These are phyloP conservation scores for Cryomyces minteri DNA, from an alignment of 495 filamentous ascomycete species.

Conservation along the genomic window DNA sequence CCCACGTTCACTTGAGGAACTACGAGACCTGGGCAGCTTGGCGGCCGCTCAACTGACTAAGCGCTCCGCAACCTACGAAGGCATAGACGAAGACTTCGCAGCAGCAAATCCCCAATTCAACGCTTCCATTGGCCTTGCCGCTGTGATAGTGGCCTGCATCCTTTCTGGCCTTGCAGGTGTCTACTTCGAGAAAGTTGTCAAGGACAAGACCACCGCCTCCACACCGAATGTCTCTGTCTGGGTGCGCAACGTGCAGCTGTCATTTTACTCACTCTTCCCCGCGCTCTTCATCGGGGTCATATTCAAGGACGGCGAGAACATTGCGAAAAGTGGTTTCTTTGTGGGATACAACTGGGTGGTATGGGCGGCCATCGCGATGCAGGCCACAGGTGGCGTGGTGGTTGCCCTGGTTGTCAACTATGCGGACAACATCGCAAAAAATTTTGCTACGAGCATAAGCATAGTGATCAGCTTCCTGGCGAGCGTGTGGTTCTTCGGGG, in stretches of 20 bases:
- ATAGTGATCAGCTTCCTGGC: slow-evolving; percentile 70
- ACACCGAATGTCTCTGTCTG: slow-evolving; percentile 38
- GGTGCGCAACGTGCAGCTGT: slow-evolving; percentile 87
- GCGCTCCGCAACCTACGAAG: slow-evolving; percentile 91
- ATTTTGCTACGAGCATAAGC: slow-evolving; percentile 78
- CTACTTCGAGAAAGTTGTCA: slow-evolving; percentile 90
- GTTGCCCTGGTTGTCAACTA: slow-evolving; percentile 74
- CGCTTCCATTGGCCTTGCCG: slow-evolving; percentile 53
- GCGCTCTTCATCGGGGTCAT: slow-evolving; percentile 71
- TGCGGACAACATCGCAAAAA: slow-evolving; percentile 77
- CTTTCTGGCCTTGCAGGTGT: slow-evolving; percentile 74
- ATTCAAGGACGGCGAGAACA: slow-evolving; percentile 67
- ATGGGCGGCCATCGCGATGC: slow-evolving; percentile 66
- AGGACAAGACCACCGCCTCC: slow-evolving; percentile 45
- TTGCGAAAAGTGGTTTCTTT: slow-evolving; percentile 74
- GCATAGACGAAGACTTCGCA: slow-evolving; percentile 66
- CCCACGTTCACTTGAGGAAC: slow-evolving; percentile 50
- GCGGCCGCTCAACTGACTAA: slow-evolving; percentile 30
- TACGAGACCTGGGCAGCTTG: slow-evolving; percentile 29
- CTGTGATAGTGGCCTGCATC: slow-evolving; percentile 56
- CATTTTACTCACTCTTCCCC: slow-evolving; percentile 78
- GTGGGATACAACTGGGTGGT: slow-evolving; percentile 84
- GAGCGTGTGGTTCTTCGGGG: slow-evolving; percentile 71
- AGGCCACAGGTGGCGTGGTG: slow-evolving; percentile 67
- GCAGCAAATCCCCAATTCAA: slow-evolving; percentile 48